Conservation (phyloP, 345 rosid genomes). For the Sonneratia caseolaris region DNA sequence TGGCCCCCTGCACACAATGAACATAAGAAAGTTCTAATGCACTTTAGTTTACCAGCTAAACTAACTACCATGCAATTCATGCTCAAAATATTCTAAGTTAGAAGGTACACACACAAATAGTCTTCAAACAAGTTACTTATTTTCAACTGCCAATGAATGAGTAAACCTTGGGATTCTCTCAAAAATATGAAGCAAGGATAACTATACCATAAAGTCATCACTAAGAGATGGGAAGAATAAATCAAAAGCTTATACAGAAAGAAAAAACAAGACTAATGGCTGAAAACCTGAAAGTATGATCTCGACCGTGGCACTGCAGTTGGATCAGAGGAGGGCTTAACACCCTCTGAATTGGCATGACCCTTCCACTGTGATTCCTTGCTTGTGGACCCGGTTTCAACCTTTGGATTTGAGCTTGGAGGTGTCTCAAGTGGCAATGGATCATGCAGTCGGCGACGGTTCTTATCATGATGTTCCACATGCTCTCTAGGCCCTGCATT, state of each 20-base stretch:
- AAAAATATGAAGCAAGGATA: neutral
- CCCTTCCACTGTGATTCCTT: slow-evolving; percentile 43
- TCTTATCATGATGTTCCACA: slow-evolving; percentile 31
- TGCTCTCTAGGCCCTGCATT: slow-evolving; percentile 29
- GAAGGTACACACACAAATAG: neutral
- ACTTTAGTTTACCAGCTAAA: neutral
- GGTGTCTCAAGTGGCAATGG: slow-evolving; percentile 44
- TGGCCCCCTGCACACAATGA: neutral
- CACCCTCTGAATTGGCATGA: slow-evolving; percentile 25
- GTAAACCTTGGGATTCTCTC: neutral
- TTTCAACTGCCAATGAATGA: neutral
- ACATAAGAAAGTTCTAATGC: neutral
- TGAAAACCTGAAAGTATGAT: slow-evolving; percentile 58
- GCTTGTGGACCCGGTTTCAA: slow-evolving; percentile 19
- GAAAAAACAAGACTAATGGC: neutral
- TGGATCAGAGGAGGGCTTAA: slow-evolving; percentile 30
- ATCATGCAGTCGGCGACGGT: slow-evolving; percentile 39
- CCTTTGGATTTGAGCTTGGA: slow-evolving; percentile 19
- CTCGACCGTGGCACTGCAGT: slow-evolving; percentile 41
- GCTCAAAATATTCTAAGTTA: neutral
- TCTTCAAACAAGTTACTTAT: neutral
- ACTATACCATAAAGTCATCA: neutral
- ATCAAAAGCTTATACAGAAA: neutral
- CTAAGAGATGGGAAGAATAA: neutral
- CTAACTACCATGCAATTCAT: neutral